Base-by-base conservation (phyloP, 768 basidiomycete genomes). In the Pulveroboletus sp. region DNA sequence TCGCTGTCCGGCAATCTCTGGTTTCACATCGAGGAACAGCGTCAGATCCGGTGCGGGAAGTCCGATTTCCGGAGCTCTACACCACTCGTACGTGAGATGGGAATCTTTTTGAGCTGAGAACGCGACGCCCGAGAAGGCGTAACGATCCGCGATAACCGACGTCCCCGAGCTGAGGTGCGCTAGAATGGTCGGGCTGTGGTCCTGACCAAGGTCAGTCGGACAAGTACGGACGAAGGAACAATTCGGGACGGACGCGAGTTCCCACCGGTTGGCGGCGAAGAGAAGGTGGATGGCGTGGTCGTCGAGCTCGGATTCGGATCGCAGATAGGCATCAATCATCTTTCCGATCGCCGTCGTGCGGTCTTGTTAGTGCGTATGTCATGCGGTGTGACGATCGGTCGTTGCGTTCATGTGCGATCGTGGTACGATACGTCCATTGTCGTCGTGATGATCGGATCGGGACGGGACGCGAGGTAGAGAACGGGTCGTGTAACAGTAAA, bases 241-340 rank as follows among this genome's bases (percentile, higher is more conserved):
- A n/a, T n/a, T n/a, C n/a, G n/a, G 20, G 24, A 73, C 81, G 47
- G 62, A 95, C 90, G 86, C 85, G 54, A 87, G 80, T 65, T 98
- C 94, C 96, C 96, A 98, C 30, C 95, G 80, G 64, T 99, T 99
- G 2, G 94, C 96, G 37, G 92, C 86, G 75, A 99, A 98, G 48
- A 99, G 79, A 4, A 97, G 81, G 64, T 98, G 95, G 42, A 98
- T 84, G 2, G 85, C 89, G 53, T 76, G 86, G 70, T 97, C 93
- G 66, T 95, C 93, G 43, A 99, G 76, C 13, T 98, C 91, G 13
- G 86, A 77, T 43, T 89, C 69, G 13, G 87, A 88, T 40, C 81
- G 82, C 47, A 99, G 76, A 67, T 98, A 99, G 23, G 85, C 78
- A 69, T 98, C 86, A 59, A 99, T 97, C 84, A 93, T 89, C 58